Evolutionary conservation across 2,329 filamentous ascomycete genomes (phyloP).

Genomic region (Colletotrichum ledebouriae): DNA sequence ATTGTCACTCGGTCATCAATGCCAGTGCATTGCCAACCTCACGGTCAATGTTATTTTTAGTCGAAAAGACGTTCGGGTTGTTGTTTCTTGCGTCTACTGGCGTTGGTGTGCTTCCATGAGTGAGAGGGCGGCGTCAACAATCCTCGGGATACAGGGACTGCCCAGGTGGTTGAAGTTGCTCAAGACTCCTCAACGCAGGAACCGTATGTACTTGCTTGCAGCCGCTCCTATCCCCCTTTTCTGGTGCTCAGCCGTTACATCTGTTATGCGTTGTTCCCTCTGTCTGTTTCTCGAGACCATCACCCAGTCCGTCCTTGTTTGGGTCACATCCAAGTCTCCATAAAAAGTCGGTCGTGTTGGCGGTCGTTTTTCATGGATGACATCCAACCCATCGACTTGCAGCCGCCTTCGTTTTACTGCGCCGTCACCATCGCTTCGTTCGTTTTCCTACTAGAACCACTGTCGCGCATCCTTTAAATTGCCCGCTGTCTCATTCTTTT

Average conservation of each 20-base stretch:
- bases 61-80: too few species aligned
- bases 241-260: slow-evolving; percentile 28
- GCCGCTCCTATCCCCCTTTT: slow-evolving; percentile 24
- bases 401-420: slow-evolving; percentile 19
- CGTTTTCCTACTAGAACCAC: slow-evolving; percentile 28
- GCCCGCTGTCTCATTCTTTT: slow-evolving; percentile 25
- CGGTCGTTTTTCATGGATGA: slow-evolving; percentile 22
- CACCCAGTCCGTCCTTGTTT: slow-evolving; percentile 11
- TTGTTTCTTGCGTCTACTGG: background rate
- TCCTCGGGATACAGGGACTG: slow-evolving; percentile 33
- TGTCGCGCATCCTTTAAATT: slow-evolving; percentile 37
- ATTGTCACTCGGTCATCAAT: slow-evolving; percentile 15
- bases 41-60: background rate
- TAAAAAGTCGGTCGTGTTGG: slow-evolving; percentile 30
- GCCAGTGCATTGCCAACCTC: slow-evolving; percentile 24
- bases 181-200: slow-evolving; percentile 16
- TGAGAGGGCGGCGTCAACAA: slow-evolving; percentile 28
- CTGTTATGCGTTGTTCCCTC: slow-evolving; percentile 25
- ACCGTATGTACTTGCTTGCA: slow-evolving; percentile 11
- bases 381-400: slow-evolving; percentile 28
- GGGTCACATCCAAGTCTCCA: slow-evolving; percentile 24
- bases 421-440: slow-evolving; percentile 33
- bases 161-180: slow-evolving; percentile 12
- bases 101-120: slow-evolving; percentile 19
- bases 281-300: slow-evolving; percentile 11